These are phyloP conservation scores for Lumnitzera racemosa DNA, from an alignment of 345 rosid genomes.

Conservation along the genomic window DNA sequence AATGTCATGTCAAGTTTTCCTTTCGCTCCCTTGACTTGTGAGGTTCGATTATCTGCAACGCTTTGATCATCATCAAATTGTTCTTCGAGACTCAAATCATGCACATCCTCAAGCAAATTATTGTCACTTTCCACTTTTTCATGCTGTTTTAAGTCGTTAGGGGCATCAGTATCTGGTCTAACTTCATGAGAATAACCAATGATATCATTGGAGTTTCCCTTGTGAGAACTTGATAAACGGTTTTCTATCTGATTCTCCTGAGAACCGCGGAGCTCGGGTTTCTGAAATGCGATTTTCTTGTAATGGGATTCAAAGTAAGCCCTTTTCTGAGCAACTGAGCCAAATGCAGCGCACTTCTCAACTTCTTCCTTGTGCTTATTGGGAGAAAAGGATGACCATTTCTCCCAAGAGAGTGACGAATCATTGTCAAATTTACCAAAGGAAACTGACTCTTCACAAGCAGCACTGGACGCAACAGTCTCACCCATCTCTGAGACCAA, in stretches of 20 bases:
- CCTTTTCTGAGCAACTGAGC: constrained; percentile 92
- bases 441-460: constrained; percentile 70
- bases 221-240: constrained; percentile 15
- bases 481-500: constrained; percentile 34
- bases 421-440: constrained; percentile 88
- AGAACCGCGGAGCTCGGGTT: constrained; percentile 54
- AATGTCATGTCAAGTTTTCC: constrained; percentile 19
- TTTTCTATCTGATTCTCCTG: constrained; percentile 52
- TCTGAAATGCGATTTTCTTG: constrained; percentile 79
- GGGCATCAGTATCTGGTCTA: constrained; percentile 18
- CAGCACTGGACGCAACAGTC: constrained; percentile 35
- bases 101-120: constrained; percentile 19
- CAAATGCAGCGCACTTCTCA: constrained; percentile 90
- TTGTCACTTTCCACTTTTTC: constrained; percentile 31
- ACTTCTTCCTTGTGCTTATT: constrained; percentile 97
- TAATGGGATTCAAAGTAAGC: constrained; percentile 98
- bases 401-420: constrained; percentile 84
- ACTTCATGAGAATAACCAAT: constrained; percentile 9
- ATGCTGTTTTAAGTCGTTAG: constrained; percentile 18
- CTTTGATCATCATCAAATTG: constrained; percentile 22
- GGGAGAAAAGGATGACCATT: constrained; percentile 79
- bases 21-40: constrained; percentile 20
- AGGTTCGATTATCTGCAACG: constrained; percentile 26
- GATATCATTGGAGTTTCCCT: constrained; percentile 23
- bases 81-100: constrained; percentile 8